Base-by-base conservation (phyloP, 345 rosid species). In the Brassica carinata region DNA sequence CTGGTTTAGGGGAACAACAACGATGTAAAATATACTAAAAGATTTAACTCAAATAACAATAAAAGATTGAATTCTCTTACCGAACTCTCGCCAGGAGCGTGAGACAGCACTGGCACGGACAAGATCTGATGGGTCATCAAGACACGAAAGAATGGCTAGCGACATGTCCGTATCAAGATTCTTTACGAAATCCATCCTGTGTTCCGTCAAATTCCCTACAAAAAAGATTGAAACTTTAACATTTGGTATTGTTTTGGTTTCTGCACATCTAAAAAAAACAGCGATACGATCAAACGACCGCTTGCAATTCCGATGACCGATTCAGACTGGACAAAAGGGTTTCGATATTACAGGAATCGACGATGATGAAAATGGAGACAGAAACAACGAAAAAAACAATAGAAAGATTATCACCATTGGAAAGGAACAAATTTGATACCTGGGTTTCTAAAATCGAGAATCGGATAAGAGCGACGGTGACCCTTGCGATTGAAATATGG, bases 61-160 rank as follows among this genome's bases (percentile, higher is more conserved):
- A 58, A 75, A 63, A 23, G 59, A 67, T 57, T 57, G 72, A 61
- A 23, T 23, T 23, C 8, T 70, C 8, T 84, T 81, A 96, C 99
- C 97, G 73, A 88, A 90, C 5, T 73, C 64, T 43, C 88, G 87
- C 97, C 97, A 96, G 4, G 80, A 75, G 34, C 76, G 90, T 13
- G 99, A 96, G 69, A 90, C 94, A 40, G 84, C 85, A 83, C 91
- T 82, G 34, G 83, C 88, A 77, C 89, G 88, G 64, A 87, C 87
- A 83, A 92, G 80, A 86, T 94, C 99, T 63, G 90, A 74, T 48
- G 88, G 88, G 73, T 91, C 91, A 10, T 87, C 91, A 62, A 91
- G 86, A 76, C 76, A 81, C 45, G 64, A 64, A 14, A 96, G 83
- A 67, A 96, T 87, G 17, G 85, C 76, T 38, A 83, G n/a, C 0